Percentiles rank a stretch among this genome's conserved stretches.
These are phyloP conservation scores for Nemania sp. DNA, from an alignment of 2,329 filamentous ascomycete genomes.

Conservation along the genomic window DNA sequence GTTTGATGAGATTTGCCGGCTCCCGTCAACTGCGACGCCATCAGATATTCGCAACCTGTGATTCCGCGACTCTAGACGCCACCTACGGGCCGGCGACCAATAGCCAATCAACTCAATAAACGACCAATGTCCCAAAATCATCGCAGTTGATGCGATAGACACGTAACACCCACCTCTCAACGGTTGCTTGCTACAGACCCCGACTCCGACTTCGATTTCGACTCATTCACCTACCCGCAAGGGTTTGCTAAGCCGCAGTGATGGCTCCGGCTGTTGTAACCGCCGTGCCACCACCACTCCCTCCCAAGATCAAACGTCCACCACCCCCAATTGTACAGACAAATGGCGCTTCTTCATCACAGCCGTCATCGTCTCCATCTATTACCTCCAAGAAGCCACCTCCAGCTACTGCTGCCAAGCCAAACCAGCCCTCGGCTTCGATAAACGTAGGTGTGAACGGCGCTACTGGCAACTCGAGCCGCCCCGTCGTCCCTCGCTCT, in stretches of 20 bases:
- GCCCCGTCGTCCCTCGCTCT: conserved; percentile 65
- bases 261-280: conserved; percentile 68
- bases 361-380: conserved; percentile 70
- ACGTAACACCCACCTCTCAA: conserved; percentile 7
- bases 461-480: conserved; percentile 54
- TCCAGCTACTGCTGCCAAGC: conserved; percentile 59
- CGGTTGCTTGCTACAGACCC: conserved; percentile 28
- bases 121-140: conserved; percentile 32
- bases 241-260: conserved; percentile 38
- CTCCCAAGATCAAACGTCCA: conserved; percentile 75
- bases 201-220: too few relatives aligned
- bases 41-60: neutral
- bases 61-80: neutral
- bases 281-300: conserved; percentile 50
- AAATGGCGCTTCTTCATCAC: conserved; percentile 69
- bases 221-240: conserved; percentile 7
- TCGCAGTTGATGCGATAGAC: conserved; percentile 27
- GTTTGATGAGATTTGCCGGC: neutral
- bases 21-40: neutral
- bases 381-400: conserved; percentile 68
- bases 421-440: conserved; percentile 57
- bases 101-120: neutral
- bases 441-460: conserved; percentile 58
- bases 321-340: conserved; percentile 74
- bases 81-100: neutral